These are phyloP conservation scores for Bromus sterilis DNA, from an alignment of 176 grass and related monocot species.

Conservation along the genomic window DNA sequence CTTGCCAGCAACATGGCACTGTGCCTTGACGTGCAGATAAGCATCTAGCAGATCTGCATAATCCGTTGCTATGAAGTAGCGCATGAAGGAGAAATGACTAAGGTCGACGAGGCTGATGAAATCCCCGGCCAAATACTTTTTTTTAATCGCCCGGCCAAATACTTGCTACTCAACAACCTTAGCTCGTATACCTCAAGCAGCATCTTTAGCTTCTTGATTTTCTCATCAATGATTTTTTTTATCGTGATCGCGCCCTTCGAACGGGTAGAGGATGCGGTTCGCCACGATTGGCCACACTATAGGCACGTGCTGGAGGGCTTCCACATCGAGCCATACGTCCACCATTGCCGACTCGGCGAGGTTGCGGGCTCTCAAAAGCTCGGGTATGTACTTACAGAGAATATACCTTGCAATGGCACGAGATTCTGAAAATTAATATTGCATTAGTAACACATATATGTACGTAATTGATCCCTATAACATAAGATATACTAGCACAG, in stretches of 20 bases:
- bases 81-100: too few relatives aligned
- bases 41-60: conserved; percentile 11
- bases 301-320: conserved; percentile 23
- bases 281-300: neutral
- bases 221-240: conserved; percentile 16
- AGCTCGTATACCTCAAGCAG: conserved; percentile 41
- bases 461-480: too few relatives aligned
- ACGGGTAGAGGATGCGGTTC: conserved; percentile 10
- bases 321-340: conserved; percentile 43
- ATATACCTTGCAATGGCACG: conserved; percentile 31
- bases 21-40: conserved; percentile 32
- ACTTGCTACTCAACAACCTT: neutral
- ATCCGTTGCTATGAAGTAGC: neutral
- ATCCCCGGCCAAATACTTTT: neutral
- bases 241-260: conserved; percentile 1
- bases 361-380: conserved; percentile 15
- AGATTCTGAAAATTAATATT: conserved; percentile 23
- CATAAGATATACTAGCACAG: too few relatives aligned
- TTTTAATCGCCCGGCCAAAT: too few relatives aligned
- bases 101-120: too few relatives aligned
- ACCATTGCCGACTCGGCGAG: conserved; percentile 22
- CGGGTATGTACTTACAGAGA: neutral
- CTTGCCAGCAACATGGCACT: conserved; percentile 30
- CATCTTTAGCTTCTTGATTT: conserved; percentile 4
- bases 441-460: too few relatives aligned